Percentiles rank a stretch among this genome's conserved stretches.
Conservation (phyloP, 2,329 filamentous ascomycete genomes). For the Aspergillus versicolor region DNA sequence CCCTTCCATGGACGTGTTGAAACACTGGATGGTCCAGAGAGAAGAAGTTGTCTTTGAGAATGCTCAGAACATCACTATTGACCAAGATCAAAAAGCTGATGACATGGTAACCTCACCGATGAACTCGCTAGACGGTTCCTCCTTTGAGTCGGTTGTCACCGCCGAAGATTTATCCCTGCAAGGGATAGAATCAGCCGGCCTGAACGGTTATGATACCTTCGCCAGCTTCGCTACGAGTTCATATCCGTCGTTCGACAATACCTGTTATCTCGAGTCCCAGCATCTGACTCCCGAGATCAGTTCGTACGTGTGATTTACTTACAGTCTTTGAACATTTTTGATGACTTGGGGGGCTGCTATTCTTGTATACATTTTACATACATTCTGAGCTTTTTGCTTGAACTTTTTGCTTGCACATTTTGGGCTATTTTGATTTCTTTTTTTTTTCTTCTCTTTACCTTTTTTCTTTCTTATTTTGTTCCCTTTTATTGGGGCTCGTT, state of each 20-base stretch:
- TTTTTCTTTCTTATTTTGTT: background rate
- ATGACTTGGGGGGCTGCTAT: slow-evolving; percentile 1
- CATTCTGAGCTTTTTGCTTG: background rate
- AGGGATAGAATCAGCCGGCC: slow-evolving; percentile 27
- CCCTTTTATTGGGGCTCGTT: background rate
- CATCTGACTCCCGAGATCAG: slow-evolving; percentile 34
- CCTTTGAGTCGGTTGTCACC: slow-evolving; percentile 15
- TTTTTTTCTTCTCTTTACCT: background rate
- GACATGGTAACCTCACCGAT: slow-evolving; percentile 16
- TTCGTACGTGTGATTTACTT: slow-evolving; percentile 35
- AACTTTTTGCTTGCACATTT: background rate
- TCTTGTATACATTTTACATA: slow-evolving; percentile 3
- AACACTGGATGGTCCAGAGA: slow-evolving; percentile 61
- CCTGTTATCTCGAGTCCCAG: slow-evolving; percentile 34
- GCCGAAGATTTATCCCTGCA: slow-evolving; percentile 22
- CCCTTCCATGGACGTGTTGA: slow-evolving; percentile 60
- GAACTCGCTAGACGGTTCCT: slow-evolving; percentile 15
- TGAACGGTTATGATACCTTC: slow-evolving; percentile 32
- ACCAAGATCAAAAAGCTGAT: slow-evolving; percentile 25
- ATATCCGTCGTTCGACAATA: slow-evolving; percentile 31
- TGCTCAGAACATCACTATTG: slow-evolving; percentile 23
- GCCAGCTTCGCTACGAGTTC: slow-evolving; percentile 28
- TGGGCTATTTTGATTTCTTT: slow-evolving; percentile 5
- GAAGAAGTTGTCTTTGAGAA: slow-evolving; percentile 48
- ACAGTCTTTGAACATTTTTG: background rate